A percentile compares a stretch with the other conserved stretches of the same genome.
These are phyloP conservation scores for Trametes cinnabarina DNA, from an alignment of 768 basidiomycete species.

Conservation along the genomic window DNA sequence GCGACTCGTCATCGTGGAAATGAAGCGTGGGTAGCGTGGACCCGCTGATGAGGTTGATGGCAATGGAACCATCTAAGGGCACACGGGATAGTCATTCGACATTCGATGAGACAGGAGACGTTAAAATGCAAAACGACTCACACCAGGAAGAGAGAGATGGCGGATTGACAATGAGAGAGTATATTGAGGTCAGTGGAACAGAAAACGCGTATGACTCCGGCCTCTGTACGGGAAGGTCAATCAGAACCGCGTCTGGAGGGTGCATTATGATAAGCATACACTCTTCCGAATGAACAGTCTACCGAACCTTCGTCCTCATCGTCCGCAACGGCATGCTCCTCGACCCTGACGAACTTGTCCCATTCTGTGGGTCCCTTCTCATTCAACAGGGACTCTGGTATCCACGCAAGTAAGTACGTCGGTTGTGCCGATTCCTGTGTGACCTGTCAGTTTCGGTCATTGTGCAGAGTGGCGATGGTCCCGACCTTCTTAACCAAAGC, in stretches of 20 bases:
- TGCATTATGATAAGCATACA: slow-evolving; percentile 1
- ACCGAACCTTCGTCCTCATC: slow-evolving; percentile 74
- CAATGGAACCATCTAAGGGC: slow-evolving; percentile 75
- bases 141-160: slow-evolving; percentile 86
- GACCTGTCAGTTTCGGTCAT: slow-evolving; percentile 14
- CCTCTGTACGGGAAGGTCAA: slow-evolving; percentile 77
- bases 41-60: slow-evolving; percentile 83
- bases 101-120: background rate
- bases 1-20: slow-evolving; percentile 97
- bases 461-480: slow-evolving; percentile 19
- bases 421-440: slow-evolving; percentile 70
- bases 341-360: slow-evolving; percentile 87
- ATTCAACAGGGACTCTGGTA: slow-evolving; percentile 81
- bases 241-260: slow-evolving; percentile 71
- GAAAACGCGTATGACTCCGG: slow-evolving; percentile 95
- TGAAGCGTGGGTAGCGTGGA: slow-evolving; percentile 85
- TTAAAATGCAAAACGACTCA: slow-evolving; percentile 34
- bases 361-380: slow-evolving; percentile 82
- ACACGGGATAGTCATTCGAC: background rate
- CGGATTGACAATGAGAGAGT: slow-evolving; percentile 82
- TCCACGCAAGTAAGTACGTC: slow-evolving; percentile 86
- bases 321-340: slow-evolving; percentile 55
- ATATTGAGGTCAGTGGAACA: slow-evolving; percentile 85
- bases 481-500: slow-evolving; percentile 86
- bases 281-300: slow-evolving; percentile 6